Evolutionary conservation across 495 filamentous ascomycete species (phyloP).

Genomic region (Tuber melanosporum): DNA sequence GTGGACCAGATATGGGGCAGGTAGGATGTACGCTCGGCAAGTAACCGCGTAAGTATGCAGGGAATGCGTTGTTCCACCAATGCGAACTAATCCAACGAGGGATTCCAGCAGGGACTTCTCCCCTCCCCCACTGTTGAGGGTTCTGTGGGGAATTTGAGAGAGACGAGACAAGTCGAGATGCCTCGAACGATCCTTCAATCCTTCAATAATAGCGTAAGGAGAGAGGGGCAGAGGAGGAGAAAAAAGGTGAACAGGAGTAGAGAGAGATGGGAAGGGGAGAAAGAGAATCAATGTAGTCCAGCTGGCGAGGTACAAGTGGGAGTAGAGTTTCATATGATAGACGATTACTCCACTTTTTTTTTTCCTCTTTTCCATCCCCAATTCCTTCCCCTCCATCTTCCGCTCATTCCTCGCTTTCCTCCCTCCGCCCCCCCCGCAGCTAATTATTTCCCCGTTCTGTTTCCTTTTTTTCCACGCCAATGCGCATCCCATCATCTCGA

Average conservation of each 20-base stretch:
- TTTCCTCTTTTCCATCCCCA: neutral
- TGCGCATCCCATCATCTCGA: slow-evolving; percentile 4
- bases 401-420: neutral
- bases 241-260: neutral
- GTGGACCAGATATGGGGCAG: neutral
- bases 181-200: neutral
- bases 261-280: neutral
- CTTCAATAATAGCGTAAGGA: neutral
- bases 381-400: neutral
- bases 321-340: neutral
- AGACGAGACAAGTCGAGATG: slow-evolving; percentile 1
- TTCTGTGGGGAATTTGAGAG: neutral
- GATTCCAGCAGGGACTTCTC: neutral
- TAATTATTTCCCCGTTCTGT: neutral
- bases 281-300: neutral
- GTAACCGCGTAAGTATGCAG: neutral
- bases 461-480: neutral
- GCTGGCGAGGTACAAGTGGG: neutral
- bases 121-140: neutral
- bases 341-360: neutral
- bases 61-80: slow-evolving; percentile 2
- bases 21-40: neutral
- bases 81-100: neutral
- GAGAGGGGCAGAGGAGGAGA: neutral
- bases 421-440: neutral